Evolutionary conservation across 768 basidiomycete species (phyloP).

Genomic region (Serpula lacrymans): DNA sequence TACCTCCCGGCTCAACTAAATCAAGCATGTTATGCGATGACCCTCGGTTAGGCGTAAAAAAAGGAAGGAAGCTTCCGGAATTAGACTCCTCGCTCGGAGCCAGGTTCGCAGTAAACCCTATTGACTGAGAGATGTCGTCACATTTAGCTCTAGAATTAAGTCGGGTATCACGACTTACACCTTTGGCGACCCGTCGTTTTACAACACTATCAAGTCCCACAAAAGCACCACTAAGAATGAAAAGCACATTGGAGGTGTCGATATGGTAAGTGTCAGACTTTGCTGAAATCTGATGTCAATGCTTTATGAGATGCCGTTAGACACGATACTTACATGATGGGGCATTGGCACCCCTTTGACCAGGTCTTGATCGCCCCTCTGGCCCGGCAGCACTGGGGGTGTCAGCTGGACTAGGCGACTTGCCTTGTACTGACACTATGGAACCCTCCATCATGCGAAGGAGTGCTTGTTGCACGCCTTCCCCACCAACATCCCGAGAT

Average conservation of each 20-base stretch:
- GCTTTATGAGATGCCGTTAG: conserved; percentile 29
- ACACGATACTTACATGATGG: conserved; percentile 16
- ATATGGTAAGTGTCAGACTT: conserved; percentile 70
- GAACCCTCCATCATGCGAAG: conserved; percentile 95
- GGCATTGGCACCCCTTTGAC: conserved; percentile 45
- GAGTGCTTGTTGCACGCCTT: conserved; percentile 93
- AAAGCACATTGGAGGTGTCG: conserved; percentile 90
- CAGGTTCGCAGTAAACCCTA: conserved; percentile 73
- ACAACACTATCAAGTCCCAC: conserved; percentile 87
- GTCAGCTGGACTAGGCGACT: conserved; percentile 49
- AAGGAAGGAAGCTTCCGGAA: conserved; percentile 45
- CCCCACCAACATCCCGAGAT: conserved; percentile 87
- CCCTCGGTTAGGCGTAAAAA: conserved; percentile 75
- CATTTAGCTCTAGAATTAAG: conserved; percentile 5
- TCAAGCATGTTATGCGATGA: conserved; percentile 56
- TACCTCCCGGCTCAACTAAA: conserved; percentile 68
- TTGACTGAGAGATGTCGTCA: conserved; percentile 54
- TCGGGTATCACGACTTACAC: conserved; percentile 48
- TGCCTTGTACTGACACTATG: conserved; percentile 75
- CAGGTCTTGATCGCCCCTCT: conserved; percentile 46
- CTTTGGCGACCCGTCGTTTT: conserved; percentile 76
- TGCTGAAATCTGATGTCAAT: conserved; percentile 30
- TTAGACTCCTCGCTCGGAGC: conserved; percentile 37
- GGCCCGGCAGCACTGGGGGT: conserved; percentile 39
- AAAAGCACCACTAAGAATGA: conserved; percentile 93